A percentile compares a stretch with the other conserved stretches of the same genome.
Conservation (phyloP, 345 rosid species). For the Trapa incisa region DNA sequence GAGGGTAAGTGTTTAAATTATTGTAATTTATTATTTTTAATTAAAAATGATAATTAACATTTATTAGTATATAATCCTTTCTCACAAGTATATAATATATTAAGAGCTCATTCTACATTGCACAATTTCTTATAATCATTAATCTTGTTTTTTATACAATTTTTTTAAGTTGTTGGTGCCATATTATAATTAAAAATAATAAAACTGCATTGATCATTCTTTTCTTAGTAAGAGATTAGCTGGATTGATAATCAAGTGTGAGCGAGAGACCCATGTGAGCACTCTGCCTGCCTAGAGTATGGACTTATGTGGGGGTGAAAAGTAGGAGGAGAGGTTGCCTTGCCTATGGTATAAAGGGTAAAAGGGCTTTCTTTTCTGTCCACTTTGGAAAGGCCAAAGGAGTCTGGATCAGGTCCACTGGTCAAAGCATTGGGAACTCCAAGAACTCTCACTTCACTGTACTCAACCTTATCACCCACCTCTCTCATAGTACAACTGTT, state of each 20-base stretch:
- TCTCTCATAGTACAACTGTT: neutral
- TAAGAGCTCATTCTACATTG: no score
- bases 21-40: no score
- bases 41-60: no score
- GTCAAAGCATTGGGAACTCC: slow-evolving; percentile 40
- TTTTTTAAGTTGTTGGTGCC: no score
- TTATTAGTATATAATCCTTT: no score
- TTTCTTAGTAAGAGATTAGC: neutral
- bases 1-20: no score
- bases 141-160: no score
- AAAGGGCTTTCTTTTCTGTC: neutral
- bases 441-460: neutral
- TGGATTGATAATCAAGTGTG: neutral
- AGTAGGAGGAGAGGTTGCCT: neutral
- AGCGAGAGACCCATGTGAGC: slow-evolving; percentile 17
- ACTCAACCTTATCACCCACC: neutral
- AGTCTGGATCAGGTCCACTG: neutral
- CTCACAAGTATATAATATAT: no score
- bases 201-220: no score
- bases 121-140: no score
- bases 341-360: no score
- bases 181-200: no score
- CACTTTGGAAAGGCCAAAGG: neutral
- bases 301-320: slow-evolving; percentile 2
- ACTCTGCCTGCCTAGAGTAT: slow-evolving; percentile 22